Evolutionary conservation across 306 rosid species (phyloP).

Genomic region (Rosa chinensis): DNA sequence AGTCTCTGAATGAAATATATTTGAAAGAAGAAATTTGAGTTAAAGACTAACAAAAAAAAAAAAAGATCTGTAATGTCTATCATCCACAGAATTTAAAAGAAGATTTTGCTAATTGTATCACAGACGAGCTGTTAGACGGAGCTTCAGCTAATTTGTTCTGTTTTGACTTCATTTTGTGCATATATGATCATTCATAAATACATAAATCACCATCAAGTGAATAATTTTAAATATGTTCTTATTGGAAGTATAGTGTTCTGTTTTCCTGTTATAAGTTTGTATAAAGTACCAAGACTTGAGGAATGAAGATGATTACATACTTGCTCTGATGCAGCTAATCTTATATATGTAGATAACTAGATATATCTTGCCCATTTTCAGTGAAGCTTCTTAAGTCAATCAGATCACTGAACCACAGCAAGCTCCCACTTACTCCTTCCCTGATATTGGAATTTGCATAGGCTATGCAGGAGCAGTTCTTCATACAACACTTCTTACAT

Average conservation of each 20-base stretch:
- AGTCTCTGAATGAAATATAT: not conserved
- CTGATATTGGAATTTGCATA: conserved; percentile 1
- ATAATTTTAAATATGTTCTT: too few species aligned
- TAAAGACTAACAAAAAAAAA: too few species aligned
- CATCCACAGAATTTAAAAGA: too few species aligned
- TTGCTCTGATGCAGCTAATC: conserved; percentile 36
- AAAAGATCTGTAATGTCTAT: too few species aligned
- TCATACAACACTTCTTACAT: not conserved
- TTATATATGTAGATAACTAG: conserved; percentile 9
- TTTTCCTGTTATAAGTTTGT: too few species aligned
- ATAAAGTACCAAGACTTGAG: not conserved
- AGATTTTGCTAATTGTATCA: not conserved
- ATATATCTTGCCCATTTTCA: conserved; percentile 37
- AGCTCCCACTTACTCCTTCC: conserved; percentile 41
- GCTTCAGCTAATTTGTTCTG: not conserved
- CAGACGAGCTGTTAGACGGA: too few species aligned
- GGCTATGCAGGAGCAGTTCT: conserved; percentile 4
- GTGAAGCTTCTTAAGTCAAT: conserved; percentile 18
- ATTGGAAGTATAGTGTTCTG: too few species aligned
- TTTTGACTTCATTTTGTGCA: not conserved
- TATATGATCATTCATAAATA: not conserved
- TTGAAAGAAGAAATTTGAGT: not conserved
- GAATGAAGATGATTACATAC: conserved; percentile 3
- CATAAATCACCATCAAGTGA: not conserved
- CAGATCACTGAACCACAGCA: conserved; percentile 35